Percentiles rank a stretch among this genome's conserved stretches.
Conservation (phyloP, 2,329 filamentous ascomycete species). For the Botrytis aclada region DNA sequence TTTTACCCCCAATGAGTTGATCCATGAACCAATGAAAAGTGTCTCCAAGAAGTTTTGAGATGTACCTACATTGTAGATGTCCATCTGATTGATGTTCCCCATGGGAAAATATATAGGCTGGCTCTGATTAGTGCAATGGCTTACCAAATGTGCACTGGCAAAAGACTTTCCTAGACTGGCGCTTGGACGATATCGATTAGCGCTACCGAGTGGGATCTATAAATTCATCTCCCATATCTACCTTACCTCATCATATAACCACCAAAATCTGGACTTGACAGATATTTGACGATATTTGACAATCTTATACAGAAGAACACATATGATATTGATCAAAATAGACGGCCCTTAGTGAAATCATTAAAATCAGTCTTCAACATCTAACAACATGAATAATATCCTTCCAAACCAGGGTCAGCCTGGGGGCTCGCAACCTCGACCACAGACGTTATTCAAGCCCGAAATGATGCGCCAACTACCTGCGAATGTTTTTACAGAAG, state of each 20-base stretch:
- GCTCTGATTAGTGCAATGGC: neutral
- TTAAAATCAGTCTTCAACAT: neutral
- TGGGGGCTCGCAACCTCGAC: slow-evolving; percentile 26
- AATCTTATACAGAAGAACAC: neutral
- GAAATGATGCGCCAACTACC: slow-evolving; percentile 38
- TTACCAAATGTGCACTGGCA: neutral
- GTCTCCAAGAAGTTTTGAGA: neutral
- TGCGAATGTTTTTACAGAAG: slow-evolving; percentile 43
- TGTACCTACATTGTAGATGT: neutral
- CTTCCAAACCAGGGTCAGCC: slow-evolving; percentile 27
- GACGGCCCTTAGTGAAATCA: neutral
- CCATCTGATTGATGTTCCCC: neutral
- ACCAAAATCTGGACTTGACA: neutral
- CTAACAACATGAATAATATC: slow-evolving; percentile 32
- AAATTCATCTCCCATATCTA: neutral
- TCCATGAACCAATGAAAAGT: neutral
- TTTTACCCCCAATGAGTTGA: neutral
- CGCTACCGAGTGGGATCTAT: neutral
- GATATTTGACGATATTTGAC: neutral
- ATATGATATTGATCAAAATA: neutral
- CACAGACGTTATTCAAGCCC: slow-evolving; percentile 31
- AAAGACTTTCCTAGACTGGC: neutral
- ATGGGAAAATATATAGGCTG: neutral
- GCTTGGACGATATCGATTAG: neutral
- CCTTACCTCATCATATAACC: neutral